A percentile compares a stretch with the other conserved stretches of the same genome.
phyloP scores from a whole-genome alignment of 768 basidiomycete species.

The Russula vinacea region DNA sequence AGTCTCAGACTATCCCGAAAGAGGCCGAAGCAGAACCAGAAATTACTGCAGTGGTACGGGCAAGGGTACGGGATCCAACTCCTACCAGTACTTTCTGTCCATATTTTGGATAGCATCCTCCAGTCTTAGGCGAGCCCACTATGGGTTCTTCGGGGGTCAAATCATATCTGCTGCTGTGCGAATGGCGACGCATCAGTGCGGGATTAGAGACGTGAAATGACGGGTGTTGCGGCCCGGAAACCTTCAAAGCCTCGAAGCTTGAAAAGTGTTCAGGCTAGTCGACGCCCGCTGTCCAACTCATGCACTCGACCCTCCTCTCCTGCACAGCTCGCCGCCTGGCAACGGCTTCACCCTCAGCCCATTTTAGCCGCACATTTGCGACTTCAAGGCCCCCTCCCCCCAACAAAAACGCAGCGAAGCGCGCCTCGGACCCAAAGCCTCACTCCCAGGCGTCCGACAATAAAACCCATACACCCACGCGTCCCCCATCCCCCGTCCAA shows the following conservation, averaged over 20 bases:
- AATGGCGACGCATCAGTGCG: background rate
- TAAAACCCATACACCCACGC: background rate
- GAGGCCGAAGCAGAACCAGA: too few relatives aligned
- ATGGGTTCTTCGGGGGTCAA: too few relatives aligned
- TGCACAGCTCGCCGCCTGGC: slow-evolving; percentile 13
- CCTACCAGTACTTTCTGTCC: too few relatives aligned
- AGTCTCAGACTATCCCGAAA: background rate
- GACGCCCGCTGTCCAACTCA: background rate
- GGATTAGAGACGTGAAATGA: background rate
- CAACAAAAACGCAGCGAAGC: slow-evolving; percentile 11
- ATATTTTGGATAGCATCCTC: too few relatives aligned
- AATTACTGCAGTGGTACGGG: too few relatives aligned
- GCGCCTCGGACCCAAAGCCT: background rate
- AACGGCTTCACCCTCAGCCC: background rate
- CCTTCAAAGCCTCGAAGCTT: background rate
- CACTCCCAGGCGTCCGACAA: slow-evolving; percentile 2
- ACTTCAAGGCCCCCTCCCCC: background rate
- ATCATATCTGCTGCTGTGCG: background rate
- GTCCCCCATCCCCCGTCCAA: slow-evolving; percentile 9
- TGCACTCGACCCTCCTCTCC: slow-evolving; percentile 20
- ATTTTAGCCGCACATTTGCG: slow-evolving; percentile 1
- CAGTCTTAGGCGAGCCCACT: too few relatives aligned
- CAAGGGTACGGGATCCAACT: too few relatives aligned
- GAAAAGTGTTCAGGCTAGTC: background rate
- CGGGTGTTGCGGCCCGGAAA: background rate